Percentiles rank a stretch among this genome's conserved stretches.
Evolutionary conservation across 768 basidiomycete genomes (phyloP).

Genomic region (Arthromyces matolae): DNA sequence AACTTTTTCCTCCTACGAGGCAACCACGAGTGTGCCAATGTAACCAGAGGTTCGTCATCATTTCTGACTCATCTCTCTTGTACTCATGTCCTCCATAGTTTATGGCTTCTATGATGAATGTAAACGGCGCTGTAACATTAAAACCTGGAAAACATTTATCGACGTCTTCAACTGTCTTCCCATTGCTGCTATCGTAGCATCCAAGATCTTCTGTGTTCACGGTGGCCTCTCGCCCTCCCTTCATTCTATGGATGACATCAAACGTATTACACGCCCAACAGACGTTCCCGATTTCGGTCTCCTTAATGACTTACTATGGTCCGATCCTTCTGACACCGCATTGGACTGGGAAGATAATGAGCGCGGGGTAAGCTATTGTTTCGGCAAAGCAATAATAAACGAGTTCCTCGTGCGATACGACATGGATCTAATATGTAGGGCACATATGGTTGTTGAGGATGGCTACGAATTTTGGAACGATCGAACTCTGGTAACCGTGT

Average conservation of each 20-base stretch:
- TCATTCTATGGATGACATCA: conserved; percentile 97
- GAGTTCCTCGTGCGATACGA: conserved; percentile 93
- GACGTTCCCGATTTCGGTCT: conserved; percentile 98
- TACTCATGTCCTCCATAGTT: conserved; percentile 46
- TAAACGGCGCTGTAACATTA: conserved; percentile 98
- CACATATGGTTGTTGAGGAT: conserved; percentile 99
- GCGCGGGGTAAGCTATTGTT: conserved; percentile 97
- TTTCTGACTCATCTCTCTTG: conserved; percentile 2
- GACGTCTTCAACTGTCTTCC: conserved; percentile 99
- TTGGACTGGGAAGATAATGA: conserved; percentile 99
- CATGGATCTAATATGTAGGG: conserved; percentile 99
- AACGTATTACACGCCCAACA: conserved; percentile 94
- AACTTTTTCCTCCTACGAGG: conserved; percentile 98
- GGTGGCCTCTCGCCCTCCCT: conserved; percentile 91
- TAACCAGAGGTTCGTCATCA: conserved; percentile 75
- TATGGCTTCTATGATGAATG: conserved; percentile 99
- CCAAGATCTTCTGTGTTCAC: conserved; percentile 99
- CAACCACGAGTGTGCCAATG: conserved; percentile 99
- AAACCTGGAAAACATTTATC: conserved; percentile 99
- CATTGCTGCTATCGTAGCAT: conserved; percentile 96
- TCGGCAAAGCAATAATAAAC: conserved; percentile 96
- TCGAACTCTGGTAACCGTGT: conserved; percentile 95
- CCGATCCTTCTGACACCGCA: conserved; percentile 96
- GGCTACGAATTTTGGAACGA: conserved; percentile 99
- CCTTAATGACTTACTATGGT: conserved; percentile 96